These are phyloP conservation scores for Zopfochytrium polystomum DNA, from an alignment of 371 early-diverging fungal species.

Conservation along the genomic window DNA sequence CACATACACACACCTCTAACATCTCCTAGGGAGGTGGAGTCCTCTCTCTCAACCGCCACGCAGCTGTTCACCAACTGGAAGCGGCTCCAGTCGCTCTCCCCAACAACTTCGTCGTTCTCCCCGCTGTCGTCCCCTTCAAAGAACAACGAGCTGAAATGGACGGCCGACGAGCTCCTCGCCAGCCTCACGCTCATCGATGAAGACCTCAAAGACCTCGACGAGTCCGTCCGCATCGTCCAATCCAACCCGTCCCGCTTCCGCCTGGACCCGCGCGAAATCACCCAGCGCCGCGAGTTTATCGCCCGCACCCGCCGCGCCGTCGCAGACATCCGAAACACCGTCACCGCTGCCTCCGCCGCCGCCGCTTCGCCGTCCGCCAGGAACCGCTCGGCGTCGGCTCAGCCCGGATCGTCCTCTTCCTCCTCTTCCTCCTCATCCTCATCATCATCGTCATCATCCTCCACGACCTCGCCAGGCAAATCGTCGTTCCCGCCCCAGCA, in stretches of 20 bases:
- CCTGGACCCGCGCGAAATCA: slow-evolving; percentile 32
- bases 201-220: slow-evolving; percentile 44
- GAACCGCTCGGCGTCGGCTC: too few relatives aligned
- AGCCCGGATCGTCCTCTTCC: neutral
- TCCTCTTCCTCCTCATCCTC: neutral
- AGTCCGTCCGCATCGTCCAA: slow-evolving; percentile 38
- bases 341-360: neutral
- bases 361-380: neutral
- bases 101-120: slow-evolving; percentile 1
- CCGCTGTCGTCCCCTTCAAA: neutral
- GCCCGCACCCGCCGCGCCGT: slow-evolving; percentile 23
- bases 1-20: too few relatives aligned
- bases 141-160: slow-evolving; percentile 10
- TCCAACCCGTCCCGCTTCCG: slow-evolving; percentile 40
- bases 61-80: slow-evolving; percentile 13
- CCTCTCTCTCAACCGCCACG: slow-evolving; percentile 12
- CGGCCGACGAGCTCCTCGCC: slow-evolving; percentile 23
- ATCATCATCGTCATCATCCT: neutral
- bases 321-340: neutral
- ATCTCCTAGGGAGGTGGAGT: slow-evolving; percentile 26
- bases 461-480: neutral
- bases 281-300: slow-evolving; percentile 39
- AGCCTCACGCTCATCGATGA: slow-evolving; percentile 23
- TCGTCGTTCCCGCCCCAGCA: too few relatives aligned
- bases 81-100: too few relatives aligned